phyloP scores from a whole-genome alignment of 208 protist genomes.

The Porcisia hertigi region DNA sequence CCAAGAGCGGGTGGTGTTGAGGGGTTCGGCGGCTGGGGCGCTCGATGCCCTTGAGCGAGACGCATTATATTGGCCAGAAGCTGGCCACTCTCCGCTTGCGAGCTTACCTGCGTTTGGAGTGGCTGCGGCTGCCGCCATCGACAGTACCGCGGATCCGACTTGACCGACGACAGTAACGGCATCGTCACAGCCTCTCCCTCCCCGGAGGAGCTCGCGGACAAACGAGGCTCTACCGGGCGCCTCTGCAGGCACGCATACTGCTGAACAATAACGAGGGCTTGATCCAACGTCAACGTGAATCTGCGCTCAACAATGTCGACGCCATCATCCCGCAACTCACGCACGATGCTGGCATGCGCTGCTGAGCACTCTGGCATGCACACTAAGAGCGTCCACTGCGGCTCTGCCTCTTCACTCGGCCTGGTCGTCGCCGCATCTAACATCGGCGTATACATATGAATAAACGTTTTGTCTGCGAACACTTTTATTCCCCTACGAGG shows the following conservation, averaged over 20 bases:
- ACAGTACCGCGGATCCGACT: neutral
- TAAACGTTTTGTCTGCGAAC: neutral
- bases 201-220: neutral
- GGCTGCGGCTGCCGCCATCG: neutral
- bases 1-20: neutral
- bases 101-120: neutral
- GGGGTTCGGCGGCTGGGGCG: neutral
- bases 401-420: neutral
- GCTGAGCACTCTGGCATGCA: conserved; percentile 68
- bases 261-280: conserved; percentile 52
- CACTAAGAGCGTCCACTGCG: conserved; percentile 57
- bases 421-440: neutral
- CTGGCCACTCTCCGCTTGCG: conserved; percentile 8
- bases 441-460: neutral
- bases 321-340: conserved; percentile 49
- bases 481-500: too few relatives aligned
- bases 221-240: neutral
- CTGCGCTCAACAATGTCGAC: conserved; percentile 55
- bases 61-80: conserved; percentile 19
- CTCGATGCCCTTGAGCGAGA: conserved; percentile 20
- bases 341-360: conserved; percentile 54
- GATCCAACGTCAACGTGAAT: conserved; percentile 47
- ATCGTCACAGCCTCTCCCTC: neutral
- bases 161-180: neutral
- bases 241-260: conserved; percentile 52